These are phyloP conservation scores for Backusella psychrophila DNA, from an alignment of 192 early-diverging fungal genomes.

Conservation along the genomic window DNA sequence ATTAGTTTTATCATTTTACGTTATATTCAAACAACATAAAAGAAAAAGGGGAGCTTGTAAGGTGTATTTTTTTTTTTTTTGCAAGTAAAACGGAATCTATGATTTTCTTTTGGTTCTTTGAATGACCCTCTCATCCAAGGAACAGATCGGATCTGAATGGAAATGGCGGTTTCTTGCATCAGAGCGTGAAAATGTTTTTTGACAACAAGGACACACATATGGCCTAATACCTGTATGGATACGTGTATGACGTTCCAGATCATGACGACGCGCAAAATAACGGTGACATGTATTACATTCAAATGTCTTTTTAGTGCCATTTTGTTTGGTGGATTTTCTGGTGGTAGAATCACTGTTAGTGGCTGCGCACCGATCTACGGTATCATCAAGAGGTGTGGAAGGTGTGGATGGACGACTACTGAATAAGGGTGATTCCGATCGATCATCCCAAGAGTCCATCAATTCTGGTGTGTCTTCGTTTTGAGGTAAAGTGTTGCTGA, in stretches of 20 bases:
- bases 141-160: conserved; percentile 5
- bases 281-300: conserved; percentile 54
- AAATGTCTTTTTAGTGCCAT: conserved; percentile 42
- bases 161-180: conserved; percentile 70
- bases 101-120: not conserved
- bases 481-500: not conserved
- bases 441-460: conserved; percentile 4
- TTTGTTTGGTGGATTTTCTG: not conserved
- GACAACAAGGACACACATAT: conserved; percentile 62
- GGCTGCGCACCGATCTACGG: too few species aligned
- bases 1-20: not conserved
- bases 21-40: not conserved
- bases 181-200: conserved; percentile 63
- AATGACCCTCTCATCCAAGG: not conserved
- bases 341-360: too few species aligned
- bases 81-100: not conserved
- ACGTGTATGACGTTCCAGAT: conserved; percentile 63
- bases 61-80: too few species aligned
- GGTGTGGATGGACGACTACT: not conserved
- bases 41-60: not conserved
- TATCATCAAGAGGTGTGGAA: not conserved
- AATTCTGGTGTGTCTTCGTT: not conserved
- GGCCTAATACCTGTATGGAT: conserved; percentile 58
- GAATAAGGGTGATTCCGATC: not conserved
- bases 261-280: conserved; percentile 70